phyloP scores from a whole-genome alignment of 1,284 basidiomycete species.

The Malassezia nana region DNA sequence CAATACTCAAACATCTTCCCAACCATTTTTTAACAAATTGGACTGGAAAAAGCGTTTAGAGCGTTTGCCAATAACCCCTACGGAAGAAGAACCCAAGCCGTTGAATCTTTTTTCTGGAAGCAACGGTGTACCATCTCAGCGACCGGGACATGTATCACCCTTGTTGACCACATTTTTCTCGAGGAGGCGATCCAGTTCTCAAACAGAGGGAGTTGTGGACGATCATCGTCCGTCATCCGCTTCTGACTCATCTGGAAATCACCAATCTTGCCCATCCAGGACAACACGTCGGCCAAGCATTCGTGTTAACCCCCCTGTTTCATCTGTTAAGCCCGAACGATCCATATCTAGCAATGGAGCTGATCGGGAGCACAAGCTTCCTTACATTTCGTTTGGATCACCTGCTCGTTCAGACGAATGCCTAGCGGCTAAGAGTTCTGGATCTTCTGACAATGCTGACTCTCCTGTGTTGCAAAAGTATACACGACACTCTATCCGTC shows the following conservation, averaged over 20 bases:
- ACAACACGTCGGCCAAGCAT: not conserved
- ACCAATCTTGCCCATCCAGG: not conserved
- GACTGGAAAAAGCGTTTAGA: constrained; percentile 1
- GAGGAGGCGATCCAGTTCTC: not conserved
- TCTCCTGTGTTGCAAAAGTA: not conserved
- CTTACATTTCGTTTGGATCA: not conserved
- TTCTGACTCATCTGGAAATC: not conserved
- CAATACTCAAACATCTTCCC: not conserved
- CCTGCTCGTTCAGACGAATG: not conserved
- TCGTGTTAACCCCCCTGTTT: not conserved
- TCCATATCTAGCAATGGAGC: not conserved
- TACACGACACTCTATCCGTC: not conserved
- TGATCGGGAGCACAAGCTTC: not conserved
- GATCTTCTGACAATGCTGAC: not conserved
- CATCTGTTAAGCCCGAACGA: not conserved
- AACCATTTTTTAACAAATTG: not conserved
- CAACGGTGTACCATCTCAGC: not conserved
- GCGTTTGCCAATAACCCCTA: not conserved
- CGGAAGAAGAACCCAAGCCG: not conserved
- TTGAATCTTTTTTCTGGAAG: not conserved
- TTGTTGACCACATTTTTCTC: not conserved
- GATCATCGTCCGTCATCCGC: not conserved
- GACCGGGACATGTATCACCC: not conserved
- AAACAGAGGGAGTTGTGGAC: not conserved
- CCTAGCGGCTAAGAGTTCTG: not conserved